Evolutionary conservation across 225 moss, liverwort and hornwort genomes (phyloP).

Genomic region (Climacium dendroides): DNA sequence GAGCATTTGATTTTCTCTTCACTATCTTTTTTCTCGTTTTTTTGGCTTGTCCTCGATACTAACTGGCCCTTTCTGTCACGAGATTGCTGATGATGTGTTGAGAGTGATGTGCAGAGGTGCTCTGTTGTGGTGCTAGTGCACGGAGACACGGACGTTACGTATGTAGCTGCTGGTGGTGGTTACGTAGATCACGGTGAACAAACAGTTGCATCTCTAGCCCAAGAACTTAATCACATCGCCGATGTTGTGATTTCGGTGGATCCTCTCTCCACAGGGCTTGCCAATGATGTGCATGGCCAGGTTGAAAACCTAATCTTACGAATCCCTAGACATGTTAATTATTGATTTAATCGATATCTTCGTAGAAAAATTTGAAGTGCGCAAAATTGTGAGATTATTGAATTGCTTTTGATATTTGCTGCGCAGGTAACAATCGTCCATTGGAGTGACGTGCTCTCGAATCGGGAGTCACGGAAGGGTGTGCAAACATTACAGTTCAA

Average conservation of each 20-base stretch:
- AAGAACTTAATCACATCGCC: constrained; percentile 58
- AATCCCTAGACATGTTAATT: neutral
- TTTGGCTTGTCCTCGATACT: neutral
- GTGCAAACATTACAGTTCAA: constrained; percentile 43
- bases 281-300: constrained; percentile 85
- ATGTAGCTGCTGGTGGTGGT: neutral
- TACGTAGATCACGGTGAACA: constrained; percentile 8
- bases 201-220: constrained; percentile 15
- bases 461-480: constrained; percentile 19
- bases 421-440: constrained; percentile 40
- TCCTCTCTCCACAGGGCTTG: constrained; percentile 53
- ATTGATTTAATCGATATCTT: neutral
- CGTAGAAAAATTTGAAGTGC: neutral
- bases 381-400: neutral
- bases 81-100: neutral
- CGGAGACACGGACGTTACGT: constrained; percentile 31
- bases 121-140: constrained; percentile 73
- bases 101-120: constrained; percentile 48
- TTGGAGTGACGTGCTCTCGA: constrained; percentile 30
- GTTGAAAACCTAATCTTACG: constrained; percentile 1
- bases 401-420: neutral
- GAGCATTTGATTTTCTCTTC: neutral
- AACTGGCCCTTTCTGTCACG: neutral
- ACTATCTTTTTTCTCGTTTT: neutral
- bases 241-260: constrained; percentile 70